Evolutionary conservation across 73 alveolate species (phyloP).

Genomic region (Stentor coeruleus): DNA sequence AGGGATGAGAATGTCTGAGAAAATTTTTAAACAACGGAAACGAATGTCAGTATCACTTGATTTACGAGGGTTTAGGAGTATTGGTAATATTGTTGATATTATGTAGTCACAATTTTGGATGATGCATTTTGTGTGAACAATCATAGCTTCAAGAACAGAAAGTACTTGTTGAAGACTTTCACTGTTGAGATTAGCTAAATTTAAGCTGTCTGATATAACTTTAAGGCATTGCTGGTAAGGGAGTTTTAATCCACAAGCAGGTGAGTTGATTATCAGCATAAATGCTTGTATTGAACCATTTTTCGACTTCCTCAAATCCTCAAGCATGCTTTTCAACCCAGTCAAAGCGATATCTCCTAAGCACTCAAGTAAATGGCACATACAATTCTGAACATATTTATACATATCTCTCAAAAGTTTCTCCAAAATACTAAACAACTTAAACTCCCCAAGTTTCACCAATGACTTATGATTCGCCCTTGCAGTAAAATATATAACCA

Average conservation of each 20-base stretch:
- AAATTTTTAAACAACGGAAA: conserved; percentile 68
- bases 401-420: conserved; percentile 60
- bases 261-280: conserved; percentile 37
- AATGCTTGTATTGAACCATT: neutral
- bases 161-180: neutral
- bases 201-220: conserved; percentile 40
- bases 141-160: conserved; percentile 17
- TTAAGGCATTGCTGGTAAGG: conserved; percentile 39
- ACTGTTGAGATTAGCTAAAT: conserved; percentile 26
- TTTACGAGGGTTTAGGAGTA: neutral
- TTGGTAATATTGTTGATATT: conserved; percentile 28
- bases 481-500: conserved; percentile 55
- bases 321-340: conserved; percentile 37
- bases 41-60: conserved; percentile 48
- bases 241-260: conserved; percentile 41
- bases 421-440: conserved; percentile 59
- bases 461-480: conserved; percentile 57
- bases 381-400: conserved; percentile 70
- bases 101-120: conserved; percentile 13
- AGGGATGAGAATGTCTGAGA: conserved; percentile 69
- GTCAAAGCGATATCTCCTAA: conserved; percentile 58
- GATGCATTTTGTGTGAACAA: conserved; percentile 29
- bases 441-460: conserved; percentile 57
- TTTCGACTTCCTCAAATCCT: too few relatives aligned
- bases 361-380: conserved; percentile 53